These are phyloP conservation scores for Globisporangium mamillatum DNA, from an alignment of 352 stramenopile genomes.

Conservation along the genomic window DNA sequence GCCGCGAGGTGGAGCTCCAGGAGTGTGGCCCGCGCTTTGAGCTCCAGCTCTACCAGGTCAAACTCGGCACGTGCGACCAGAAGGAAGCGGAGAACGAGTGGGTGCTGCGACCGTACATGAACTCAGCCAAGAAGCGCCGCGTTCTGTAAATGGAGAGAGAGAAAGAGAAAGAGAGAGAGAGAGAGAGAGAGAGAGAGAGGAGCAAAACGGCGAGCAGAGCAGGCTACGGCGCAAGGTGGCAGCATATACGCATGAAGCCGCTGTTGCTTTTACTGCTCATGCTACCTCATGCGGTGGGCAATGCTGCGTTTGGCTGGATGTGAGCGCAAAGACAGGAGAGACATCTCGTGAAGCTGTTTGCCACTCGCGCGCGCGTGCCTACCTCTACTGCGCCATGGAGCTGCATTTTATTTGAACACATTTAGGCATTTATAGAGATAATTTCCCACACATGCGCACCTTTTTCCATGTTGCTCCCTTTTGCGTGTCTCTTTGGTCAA, in stretches of 20 bases:
- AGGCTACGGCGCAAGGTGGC: not conserved
- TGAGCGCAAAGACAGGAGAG: no score
- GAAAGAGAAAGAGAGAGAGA: not conserved
- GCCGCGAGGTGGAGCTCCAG: constrained; percentile 91
- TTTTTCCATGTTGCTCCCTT: not conserved
- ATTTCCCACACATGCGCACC: not conserved
- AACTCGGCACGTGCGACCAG: constrained; percentile 98
- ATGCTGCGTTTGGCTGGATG: not conserved
- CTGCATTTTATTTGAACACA: constrained; percentile 9
- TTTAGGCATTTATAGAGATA: constrained; percentile 5
- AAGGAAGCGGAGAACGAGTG: constrained; percentile 99
- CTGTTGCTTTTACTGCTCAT: not conserved
- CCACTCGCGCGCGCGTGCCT: no score
- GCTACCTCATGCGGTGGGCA: no score
- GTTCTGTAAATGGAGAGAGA: constrained; percentile 55
- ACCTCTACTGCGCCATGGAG: not conserved
- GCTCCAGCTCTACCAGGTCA: constrained; percentile 97
- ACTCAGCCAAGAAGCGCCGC: constrained; percentile 97
- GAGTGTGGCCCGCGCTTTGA: constrained; percentile 98
- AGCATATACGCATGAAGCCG: not conserved
- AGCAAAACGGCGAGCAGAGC: not conserved
- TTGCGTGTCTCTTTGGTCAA: not conserved
- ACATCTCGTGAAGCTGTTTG: no score
- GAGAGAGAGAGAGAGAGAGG: not conserved
- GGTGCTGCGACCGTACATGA: constrained; percentile 99